Base-by-base conservation (phyloP, 768 basidiomycete species). In the Agaricus subrufescens region DNA sequence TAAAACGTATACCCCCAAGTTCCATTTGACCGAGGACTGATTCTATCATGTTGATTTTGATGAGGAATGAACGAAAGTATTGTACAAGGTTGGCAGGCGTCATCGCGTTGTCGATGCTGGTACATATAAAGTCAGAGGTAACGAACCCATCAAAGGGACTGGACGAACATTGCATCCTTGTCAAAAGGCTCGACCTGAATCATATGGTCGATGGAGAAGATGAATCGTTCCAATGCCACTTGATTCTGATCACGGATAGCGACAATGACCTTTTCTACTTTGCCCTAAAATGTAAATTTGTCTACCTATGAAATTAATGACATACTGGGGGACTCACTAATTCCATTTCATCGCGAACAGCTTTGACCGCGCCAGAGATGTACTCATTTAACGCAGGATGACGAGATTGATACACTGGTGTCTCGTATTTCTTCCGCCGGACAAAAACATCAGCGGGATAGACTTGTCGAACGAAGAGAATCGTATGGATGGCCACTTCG, bases 381-480 rank as follows among this genome's bases (percentile, higher is more conserved):
- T 97, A 98, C 45, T 88, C 85, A 60, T 91, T 89, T 51, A 98
- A 75, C 42, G 82, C 82, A 2, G 94, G 94, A 67, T 95, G 91
- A n/a, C 94, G 84, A 3, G 91, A 93, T 71, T 97, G 94, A 66
- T 85, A 98, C 9, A 96, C 92, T 0, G 92, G 89, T 0, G 88
- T 88, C 58, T 92, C 85, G 68, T 94, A 97, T 67, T 94, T 94
- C 73, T 89, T 89, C 55, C 91, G 80, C 42, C 93, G 81, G 39
- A 89, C 78, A 67, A 98, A 98, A 19, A 97, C 77, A 54, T 91
- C 90, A 43, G 87, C 76, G 0, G 95, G 96, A 64, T 98, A 98
- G 49, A 98, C 78, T 61, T 90, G 87, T 19, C 96, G 86, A 29
- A 94, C 84, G 65, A 91, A 97, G 4, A 98, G 80, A 59, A 98